These are phyloP conservation scores for Dorcoceras hygrometricum DNA, from an alignment of 257 asterid genomes.

Conservation along the genomic window DNA sequence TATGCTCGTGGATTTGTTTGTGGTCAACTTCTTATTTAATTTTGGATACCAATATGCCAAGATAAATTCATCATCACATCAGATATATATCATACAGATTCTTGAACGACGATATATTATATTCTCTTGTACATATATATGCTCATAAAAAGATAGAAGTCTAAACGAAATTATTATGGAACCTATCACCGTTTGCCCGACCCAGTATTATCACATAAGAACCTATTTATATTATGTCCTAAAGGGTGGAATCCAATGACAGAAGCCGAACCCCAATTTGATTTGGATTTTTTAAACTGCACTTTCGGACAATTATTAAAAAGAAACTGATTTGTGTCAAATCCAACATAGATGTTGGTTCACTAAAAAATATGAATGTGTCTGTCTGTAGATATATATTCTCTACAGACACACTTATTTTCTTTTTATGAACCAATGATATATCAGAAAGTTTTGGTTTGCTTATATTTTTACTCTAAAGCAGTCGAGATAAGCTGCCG, in stretches of 20 bases:
- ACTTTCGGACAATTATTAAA: background rate
- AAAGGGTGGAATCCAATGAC: constrained; percentile 20
- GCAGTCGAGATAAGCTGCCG: no score
- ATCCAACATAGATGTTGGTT: constrained; percentile 10
- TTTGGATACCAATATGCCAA: background rate
- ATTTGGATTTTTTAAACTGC: background rate
- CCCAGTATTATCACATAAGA: no score
- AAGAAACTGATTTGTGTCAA: constrained; percentile 2
- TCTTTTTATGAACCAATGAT: constrained; percentile 25
- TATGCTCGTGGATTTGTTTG: background rate
- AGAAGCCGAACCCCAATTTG: background rate
- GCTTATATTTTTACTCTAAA: no score
- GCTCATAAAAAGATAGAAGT: no score
- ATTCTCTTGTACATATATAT: no score
- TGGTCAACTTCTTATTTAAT: background rate
- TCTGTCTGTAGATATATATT: no score
- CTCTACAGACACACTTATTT: no score
- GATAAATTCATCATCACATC: background rate
- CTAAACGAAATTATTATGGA: no score
- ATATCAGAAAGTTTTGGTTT: background rate
- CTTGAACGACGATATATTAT: no score
- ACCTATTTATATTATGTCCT: background rate
- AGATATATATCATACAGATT: no score
- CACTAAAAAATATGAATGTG: background rate
- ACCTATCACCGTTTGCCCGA: no score